A percentile compares a stretch with the other conserved stretches of the same genome.
phyloP scores from a whole-genome alignment of 139 green algal genomes.

The Coelastrella sp. region DNA sequence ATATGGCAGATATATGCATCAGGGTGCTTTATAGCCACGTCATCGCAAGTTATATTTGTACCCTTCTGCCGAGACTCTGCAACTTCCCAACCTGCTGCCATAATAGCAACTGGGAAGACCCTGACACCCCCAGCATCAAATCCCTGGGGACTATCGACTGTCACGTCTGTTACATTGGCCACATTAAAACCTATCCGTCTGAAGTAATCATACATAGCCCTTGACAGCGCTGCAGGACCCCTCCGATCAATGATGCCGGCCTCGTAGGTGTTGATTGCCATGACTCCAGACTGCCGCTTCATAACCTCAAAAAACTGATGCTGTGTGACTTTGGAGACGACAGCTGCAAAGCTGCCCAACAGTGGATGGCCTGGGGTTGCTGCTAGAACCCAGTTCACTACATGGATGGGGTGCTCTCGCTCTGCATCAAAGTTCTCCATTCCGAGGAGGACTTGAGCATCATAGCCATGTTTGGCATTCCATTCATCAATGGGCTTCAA shows the following conservation, averaged over 20 bases:
- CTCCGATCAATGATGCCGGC: slow-evolving; percentile 29
- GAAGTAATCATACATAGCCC: slow-evolving; percentile 13
- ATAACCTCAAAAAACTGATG: slow-evolving; percentile 11
- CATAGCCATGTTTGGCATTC: slow-evolving; percentile 13
- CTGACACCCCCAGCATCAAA: slow-evolving; percentile 24
- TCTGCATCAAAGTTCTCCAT: slow-evolving; percentile 2
- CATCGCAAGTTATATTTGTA: slow-evolving; percentile 9
- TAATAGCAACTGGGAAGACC: background rate
- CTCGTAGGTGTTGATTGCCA: background rate
- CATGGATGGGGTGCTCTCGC: slow-evolving; percentile 4
- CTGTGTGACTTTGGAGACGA: background rate
- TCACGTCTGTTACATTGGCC: background rate
- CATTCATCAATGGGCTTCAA: slow-evolving; percentile 31
- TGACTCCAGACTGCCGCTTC: no score
- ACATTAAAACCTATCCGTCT: background rate
- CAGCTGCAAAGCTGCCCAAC: background rate
- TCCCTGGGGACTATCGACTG: background rate
- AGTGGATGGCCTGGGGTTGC: slow-evolving; percentile 13
- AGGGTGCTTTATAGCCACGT: background rate
- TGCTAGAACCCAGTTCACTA: slow-evolving; percentile 35
- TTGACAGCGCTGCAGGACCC: slow-evolving; percentile 16
- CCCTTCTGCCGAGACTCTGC: background rate
- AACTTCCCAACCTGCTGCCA: slow-evolving; percentile 24
- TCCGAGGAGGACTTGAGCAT: slow-evolving; percentile 16
- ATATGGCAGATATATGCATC: slow-evolving; percentile 33